These are phyloP conservation scores for Malus sieversii DNA, from an alignment of 306 rosid species.

Conservation along the genomic window DNA sequence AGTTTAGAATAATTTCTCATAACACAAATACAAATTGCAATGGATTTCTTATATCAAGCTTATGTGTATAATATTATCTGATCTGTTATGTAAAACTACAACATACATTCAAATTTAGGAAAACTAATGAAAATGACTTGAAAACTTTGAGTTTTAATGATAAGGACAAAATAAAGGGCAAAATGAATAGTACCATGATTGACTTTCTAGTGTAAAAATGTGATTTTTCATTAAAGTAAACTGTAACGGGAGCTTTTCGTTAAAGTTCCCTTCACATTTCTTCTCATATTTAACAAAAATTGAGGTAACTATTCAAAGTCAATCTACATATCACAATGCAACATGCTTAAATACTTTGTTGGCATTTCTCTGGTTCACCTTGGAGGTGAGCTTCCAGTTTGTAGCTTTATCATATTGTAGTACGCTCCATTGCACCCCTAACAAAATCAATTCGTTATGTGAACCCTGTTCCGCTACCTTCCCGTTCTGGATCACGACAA, in stretches of 20 bases:
- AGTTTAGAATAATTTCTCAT: too few species aligned
- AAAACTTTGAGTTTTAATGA: too few species aligned
- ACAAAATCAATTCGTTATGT: conserved; percentile 58
- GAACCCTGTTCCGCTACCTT: conserved; percentile 75
- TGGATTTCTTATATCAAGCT: too few species aligned
- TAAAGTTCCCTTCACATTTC: background rate
- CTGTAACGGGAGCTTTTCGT: too few species aligned
- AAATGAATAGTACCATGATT: too few species aligned
- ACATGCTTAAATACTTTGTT: background rate
- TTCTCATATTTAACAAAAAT: background rate
- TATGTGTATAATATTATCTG: background rate
- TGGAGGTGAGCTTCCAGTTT: conserved; percentile 34
- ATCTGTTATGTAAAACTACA: background rate
- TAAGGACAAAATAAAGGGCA: too few species aligned
- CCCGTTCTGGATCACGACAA: conserved; percentile 66
- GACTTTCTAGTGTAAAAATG: too few species aligned
- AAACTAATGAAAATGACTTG: too few species aligned
- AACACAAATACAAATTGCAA: background rate
- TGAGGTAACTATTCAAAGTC: background rate
- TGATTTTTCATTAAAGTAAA: too few species aligned
- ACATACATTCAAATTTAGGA: background rate
- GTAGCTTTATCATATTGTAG: conserved; percentile 48
- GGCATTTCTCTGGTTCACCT: conserved; percentile 5
- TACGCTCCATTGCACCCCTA: conserved; percentile 53
- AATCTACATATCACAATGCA: background rate